These are phyloP conservation scores for Cymbopogon flexuosus DNA, from an alignment of 202 grass and related monocot genomes.

Conservation along the genomic window DNA sequence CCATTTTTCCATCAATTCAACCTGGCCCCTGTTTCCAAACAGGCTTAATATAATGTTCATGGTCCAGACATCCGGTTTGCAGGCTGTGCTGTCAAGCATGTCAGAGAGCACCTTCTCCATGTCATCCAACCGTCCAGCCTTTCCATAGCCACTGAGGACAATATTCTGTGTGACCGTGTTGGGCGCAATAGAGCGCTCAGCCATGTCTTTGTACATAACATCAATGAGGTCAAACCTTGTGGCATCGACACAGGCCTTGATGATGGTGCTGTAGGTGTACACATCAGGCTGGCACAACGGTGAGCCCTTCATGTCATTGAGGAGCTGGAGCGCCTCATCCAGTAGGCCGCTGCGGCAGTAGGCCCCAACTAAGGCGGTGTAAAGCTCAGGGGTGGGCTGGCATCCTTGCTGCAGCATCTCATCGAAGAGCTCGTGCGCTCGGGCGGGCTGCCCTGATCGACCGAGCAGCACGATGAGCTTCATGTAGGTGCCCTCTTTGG, in stretches of 20 bases:
- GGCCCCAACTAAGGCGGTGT: conserved; percentile 63
- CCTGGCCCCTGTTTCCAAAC: conserved; percentile 68
- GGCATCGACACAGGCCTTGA: conserved; percentile 66
- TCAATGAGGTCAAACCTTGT: conserved; percentile 60
- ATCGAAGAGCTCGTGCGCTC: conserved; percentile 55
- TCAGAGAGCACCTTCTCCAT: conserved; percentile 71
- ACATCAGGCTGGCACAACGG: conserved; percentile 36
- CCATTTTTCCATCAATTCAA: conserved; percentile 86
- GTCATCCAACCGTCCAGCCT: conserved; percentile 61
- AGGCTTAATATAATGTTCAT: conserved; percentile 94
- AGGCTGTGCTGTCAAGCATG: conserved; percentile 54
- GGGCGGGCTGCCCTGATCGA: conserved; percentile 49
- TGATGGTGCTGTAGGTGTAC: neutral
- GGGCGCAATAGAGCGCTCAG: conserved; percentile 45
- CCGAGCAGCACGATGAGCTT: conserved; percentile 72
- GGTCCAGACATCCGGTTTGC: conserved; percentile 87
- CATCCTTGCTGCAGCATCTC: conserved; percentile 63
- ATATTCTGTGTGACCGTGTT: conserved; percentile 88
- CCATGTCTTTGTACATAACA: conserved; percentile 69
- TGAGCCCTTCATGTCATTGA: conserved; percentile 54
- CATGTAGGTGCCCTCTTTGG: conserved; percentile 83
- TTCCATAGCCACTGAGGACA: conserved; percentile 79
- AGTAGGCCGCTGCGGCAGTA: conserved; percentile 58
- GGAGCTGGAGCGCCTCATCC: conserved; percentile 61
- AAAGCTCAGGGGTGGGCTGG: conserved; percentile 55